Conservation (phyloP, 2,329 filamentous ascomycete genomes). For the Penicillium occitanis region DNA sequence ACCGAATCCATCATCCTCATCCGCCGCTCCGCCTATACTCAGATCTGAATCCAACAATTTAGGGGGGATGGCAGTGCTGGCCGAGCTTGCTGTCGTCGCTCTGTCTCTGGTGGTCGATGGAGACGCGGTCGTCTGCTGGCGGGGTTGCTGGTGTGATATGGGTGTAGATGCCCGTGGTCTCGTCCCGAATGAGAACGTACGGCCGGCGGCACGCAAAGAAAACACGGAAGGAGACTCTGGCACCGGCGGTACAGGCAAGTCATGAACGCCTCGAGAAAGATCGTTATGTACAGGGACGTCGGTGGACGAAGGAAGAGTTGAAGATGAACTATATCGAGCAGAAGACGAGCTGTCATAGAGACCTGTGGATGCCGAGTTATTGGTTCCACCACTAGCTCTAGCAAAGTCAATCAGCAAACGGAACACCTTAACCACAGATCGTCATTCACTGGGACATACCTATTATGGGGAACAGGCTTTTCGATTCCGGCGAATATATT, state of each 20-base stretch:
- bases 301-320: slow-evolving; percentile 57
- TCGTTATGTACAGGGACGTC: slow-evolving; percentile 45
- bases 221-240: slow-evolving; percentile 38
- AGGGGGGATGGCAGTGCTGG: slow-evolving; percentile 53
- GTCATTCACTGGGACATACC: slow-evolving; percentile 27
- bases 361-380: slow-evolving; percentile 48
- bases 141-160: slow-evolving; percentile 26
- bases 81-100: slow-evolving; percentile 53
- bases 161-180: slow-evolving; percentile 30
- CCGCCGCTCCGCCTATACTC: slow-evolving; percentile 34
- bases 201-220: slow-evolving; percentile 48
- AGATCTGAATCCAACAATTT: slow-evolving; percentile 50
- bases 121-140: slow-evolving; percentile 23
- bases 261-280: slow-evolving; percentile 41
- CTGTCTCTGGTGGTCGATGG: slow-evolving; percentile 41
- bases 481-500: slow-evolving; percentile 42
- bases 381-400: slow-evolving; percentile 52
- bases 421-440: slow-evolving; percentile 18
- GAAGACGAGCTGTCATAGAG: slow-evolving; percentile 51
- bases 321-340: slow-evolving; percentile 55
- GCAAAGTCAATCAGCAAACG: slow-evolving; percentile 26
- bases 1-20: slow-evolving; percentile 50
- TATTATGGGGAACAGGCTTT: slow-evolving; percentile 35
- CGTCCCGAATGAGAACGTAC: slow-evolving; percentile 56
- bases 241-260: slow-evolving; percentile 44